phyloP scores from a whole-genome alignment of 2,329 filamentous ascomycete genomes.

The Epichloe sylvatica region DNA sequence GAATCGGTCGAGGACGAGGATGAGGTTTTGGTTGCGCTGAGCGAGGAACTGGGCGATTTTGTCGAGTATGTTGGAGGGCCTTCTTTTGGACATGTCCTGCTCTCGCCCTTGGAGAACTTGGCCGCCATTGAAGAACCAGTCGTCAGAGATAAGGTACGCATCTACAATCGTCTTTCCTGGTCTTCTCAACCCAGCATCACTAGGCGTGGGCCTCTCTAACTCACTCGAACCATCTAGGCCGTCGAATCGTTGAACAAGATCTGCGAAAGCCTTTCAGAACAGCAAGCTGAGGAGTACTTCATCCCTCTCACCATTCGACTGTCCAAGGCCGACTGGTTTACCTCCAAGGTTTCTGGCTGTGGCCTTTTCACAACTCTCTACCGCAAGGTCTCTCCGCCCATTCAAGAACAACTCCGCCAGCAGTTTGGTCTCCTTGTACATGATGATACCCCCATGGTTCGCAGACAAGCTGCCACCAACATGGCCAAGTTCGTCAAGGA shows the following conservation, averaged over 20 bases:
- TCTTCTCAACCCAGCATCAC: background rate
- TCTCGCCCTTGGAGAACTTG: conserved; percentile 93
- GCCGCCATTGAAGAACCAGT: conserved; percentile 97
- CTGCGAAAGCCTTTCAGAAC: conserved; percentile 75
- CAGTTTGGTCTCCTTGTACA: conserved; percentile 89
- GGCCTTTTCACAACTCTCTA: conserved; percentile 91
- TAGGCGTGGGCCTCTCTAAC: conserved; percentile 1
- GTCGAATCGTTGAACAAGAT: conserved; percentile 99
- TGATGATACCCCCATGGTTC: conserved; percentile 98
- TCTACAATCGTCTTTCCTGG: conserved; percentile 1
- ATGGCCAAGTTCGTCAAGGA: conserved; percentile 95
- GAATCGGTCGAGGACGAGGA: conserved; percentile 99
- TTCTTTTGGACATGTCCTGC: conserved; percentile 85
- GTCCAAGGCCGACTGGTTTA: conserved; percentile 99
- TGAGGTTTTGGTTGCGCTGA: conserved; percentile 90
- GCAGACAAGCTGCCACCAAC: conserved; percentile 91
- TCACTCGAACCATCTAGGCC: conserved; percentile 41
- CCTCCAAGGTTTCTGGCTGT: conserved; percentile 94
- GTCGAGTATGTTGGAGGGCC: conserved; percentile 95
- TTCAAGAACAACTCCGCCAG: conserved; percentile 81
- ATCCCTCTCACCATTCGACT: conserved; percentile 90
- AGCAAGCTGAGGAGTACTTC: conserved; percentile 95
- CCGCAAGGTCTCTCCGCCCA: conserved; percentile 71
- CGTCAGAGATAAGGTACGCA: conserved; percentile 85
- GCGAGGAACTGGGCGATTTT: conserved; percentile 91